These are phyloP conservation scores for Scheffersomyces ergatensis DNA, from an alignment of 805 yeast species.

Conservation along the genomic window DNA sequence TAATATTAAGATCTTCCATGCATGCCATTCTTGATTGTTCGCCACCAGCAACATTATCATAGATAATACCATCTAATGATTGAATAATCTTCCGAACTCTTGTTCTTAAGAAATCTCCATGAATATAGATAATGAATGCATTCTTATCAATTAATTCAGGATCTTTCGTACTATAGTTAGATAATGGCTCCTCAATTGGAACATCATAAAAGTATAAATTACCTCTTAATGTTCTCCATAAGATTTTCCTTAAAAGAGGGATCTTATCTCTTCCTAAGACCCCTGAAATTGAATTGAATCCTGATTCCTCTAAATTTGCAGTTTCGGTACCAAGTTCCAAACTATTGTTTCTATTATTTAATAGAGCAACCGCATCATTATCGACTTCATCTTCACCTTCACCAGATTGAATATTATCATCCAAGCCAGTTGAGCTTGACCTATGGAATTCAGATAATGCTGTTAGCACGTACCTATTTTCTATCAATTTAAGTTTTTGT, in stretches of 20 bases:
- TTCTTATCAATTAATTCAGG: slow-evolving; percentile 25
- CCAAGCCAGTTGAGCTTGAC: slow-evolving; percentile 12
- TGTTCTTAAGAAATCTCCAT: slow-evolving; percentile 35
- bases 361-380: slow-evolving; percentile 28
- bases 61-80: slow-evolving; percentile 38
- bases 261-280: slow-evolving; percentile 33
- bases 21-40: slow-evolving; percentile 21
- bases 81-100: slow-evolving; percentile 34
- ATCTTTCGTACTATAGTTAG: slow-evolving; percentile 8
- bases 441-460: slow-evolving; percentile 32
- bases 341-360: slow-evolving; percentile 20
- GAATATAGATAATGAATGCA: slow-evolving; percentile 38
- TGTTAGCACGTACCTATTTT: slow-evolving; percentile 33
- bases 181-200: slow-evolving; percentile 24
- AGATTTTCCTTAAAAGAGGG: slow-evolving; percentile 34
- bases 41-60: slow-evolving; percentile 34
- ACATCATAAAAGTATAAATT: slow-evolving; percentile 39
- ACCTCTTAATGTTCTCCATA: slow-evolving; percentile 44
- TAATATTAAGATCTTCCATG: slow-evolving; percentile 27
- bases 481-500: slow-evolving; percentile 22
- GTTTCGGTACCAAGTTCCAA: slow-evolving; percentile 22
- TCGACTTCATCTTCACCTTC: background rate
- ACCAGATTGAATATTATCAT: background rate
- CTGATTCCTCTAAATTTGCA: slow-evolving; percentile 17
- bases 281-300: slow-evolving; percentile 34